These are phyloP conservation scores for Aulographum hederae DNA, from an alignment of 2,329 filamentous ascomycete species.

Conservation along the genomic window DNA sequence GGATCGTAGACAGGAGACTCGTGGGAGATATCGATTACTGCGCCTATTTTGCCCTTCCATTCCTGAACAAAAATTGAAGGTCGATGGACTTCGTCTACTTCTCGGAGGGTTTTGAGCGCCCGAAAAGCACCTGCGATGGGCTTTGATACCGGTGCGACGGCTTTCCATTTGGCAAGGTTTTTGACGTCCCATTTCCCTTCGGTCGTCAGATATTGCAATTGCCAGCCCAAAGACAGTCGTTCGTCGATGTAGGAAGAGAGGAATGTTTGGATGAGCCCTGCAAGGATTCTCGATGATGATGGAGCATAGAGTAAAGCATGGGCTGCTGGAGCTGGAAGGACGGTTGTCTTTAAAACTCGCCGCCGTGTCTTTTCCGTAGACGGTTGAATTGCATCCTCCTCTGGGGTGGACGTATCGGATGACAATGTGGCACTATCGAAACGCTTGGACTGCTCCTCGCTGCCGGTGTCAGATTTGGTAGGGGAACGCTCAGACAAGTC, in stretches of 20 bases:
- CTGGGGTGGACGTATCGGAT: background rate
- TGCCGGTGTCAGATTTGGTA: constrained; percentile 11
- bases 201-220: constrained; percentile 71
- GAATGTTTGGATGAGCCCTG: constrained; percentile 71
- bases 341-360: constrained; percentile 39
- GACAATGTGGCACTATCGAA: background rate
- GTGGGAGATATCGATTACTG: constrained; percentile 80
- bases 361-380: background rate
- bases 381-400: no score
- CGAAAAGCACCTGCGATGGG: constrained; percentile 67
- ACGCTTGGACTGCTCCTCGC: no score
- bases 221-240: constrained; percentile 71
- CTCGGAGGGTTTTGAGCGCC: constrained; percentile 82
- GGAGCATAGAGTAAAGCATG: constrained; percentile 76
- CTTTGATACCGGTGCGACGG: constrained; percentile 56
- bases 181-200: constrained; percentile 98
- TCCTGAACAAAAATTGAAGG: constrained; percentile 50
- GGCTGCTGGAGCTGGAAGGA: constrained; percentile 60
- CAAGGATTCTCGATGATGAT: constrained; percentile 53
- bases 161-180: constrained; percentile 82
- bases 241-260: constrained; percentile 56
- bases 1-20: constrained; percentile 83
- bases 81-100: constrained; percentile 69
- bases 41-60: constrained; percentile 34
- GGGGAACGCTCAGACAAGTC: no score